phyloP scores from a whole-genome alignment of 495 filamentous ascomycete genomes.

The Trichocladium uniseriatum region DNA sequence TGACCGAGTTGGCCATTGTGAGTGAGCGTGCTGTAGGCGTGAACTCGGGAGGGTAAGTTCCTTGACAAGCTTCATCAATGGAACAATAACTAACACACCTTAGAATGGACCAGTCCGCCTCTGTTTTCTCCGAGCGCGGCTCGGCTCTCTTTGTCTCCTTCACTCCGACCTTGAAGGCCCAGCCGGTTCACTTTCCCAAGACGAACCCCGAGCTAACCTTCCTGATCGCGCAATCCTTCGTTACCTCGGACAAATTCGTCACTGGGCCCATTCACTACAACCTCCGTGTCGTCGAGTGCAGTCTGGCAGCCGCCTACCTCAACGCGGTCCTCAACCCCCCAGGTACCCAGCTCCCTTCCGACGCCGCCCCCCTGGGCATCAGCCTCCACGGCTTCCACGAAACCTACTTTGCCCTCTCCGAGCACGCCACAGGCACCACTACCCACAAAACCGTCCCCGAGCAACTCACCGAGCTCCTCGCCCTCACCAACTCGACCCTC shows the following conservation, averaged over 20 bases:
- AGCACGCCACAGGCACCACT: slow-evolving; percentile 22
- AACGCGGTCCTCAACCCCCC: slow-evolving; percentile 44
- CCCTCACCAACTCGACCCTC: slow-evolving; percentile 53
- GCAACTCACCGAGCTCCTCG: slow-evolving; percentile 61
- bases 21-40: slow-evolving; percentile 92
- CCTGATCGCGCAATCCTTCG: slow-evolving; percentile 88
- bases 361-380: slow-evolving; percentile 74
- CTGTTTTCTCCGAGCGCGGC: slow-evolving; percentile 78
- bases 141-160: slow-evolving; percentile 88
- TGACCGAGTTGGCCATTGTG: slow-evolving; percentile 85
- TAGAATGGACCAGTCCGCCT: slow-evolving; percentile 96
- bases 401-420: slow-evolving; percentile 59
- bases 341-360: slow-evolving; percentile 57
- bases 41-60: slow-evolving; percentile 82
- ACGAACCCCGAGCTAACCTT: slow-evolving; percentile 78
- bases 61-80: no score
- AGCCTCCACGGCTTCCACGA: slow-evolving; percentile 82
- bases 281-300: slow-evolving; percentile 90
- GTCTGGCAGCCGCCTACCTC: slow-evolving; percentile 66
- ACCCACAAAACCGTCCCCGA: slow-evolving; percentile 22
- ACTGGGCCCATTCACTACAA: slow-evolving; percentile 93
- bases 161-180: slow-evolving; percentile 63
- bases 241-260: slow-evolving; percentile 87
- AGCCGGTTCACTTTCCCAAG: slow-evolving; percentile 75
- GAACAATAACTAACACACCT: slow-evolving; percentile 1